Evolutionary conservation across 73 alveolate genomes (phyloP).

Genomic region (Paramecium bursaria): DNA sequence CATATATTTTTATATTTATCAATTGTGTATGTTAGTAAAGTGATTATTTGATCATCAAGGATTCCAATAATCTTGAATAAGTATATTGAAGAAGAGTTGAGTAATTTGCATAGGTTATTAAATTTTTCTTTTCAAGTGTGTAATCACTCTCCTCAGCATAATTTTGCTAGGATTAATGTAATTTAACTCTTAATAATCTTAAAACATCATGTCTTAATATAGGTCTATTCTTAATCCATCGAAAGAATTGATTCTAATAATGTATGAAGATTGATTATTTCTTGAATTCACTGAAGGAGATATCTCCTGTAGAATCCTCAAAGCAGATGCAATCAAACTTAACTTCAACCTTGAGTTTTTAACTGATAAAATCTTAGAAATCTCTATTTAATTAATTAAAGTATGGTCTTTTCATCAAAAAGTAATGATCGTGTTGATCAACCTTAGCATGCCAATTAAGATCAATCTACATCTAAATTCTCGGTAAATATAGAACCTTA

Average conservation of each 20-base stretch:
- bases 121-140: neutral
- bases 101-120: constrained; percentile 42
- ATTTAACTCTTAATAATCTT: constrained; percentile 11
- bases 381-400: constrained; percentile 19
- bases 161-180: neutral
- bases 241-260: constrained; percentile 24
- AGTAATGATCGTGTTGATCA: constrained; percentile 52
- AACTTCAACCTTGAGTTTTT: neutral
- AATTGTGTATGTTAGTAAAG: constrained; percentile 24
- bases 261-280: constrained; percentile 20
- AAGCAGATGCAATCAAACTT: constrained; percentile 31
- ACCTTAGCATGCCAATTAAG: constrained; percentile 11
- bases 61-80: constrained; percentile 41
- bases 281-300: constrained; percentile 2
- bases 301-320: constrained; percentile 21
- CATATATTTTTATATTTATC: constrained; percentile 7
- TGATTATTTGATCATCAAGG: constrained; percentile 47
- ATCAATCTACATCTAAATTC: constrained; percentile 24
- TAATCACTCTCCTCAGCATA: neutral
- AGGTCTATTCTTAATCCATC: constrained; percentile 62
- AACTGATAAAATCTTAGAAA: constrained; percentile 38
- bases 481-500: constrained; percentile 7
- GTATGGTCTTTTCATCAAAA: constrained; percentile 37
- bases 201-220: constrained; percentile 43
- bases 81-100: constrained; percentile 23